Evolutionary conservation across 805 yeast species (phyloP).

Genomic region (Schwanniomyces vanrijiae): DNA sequence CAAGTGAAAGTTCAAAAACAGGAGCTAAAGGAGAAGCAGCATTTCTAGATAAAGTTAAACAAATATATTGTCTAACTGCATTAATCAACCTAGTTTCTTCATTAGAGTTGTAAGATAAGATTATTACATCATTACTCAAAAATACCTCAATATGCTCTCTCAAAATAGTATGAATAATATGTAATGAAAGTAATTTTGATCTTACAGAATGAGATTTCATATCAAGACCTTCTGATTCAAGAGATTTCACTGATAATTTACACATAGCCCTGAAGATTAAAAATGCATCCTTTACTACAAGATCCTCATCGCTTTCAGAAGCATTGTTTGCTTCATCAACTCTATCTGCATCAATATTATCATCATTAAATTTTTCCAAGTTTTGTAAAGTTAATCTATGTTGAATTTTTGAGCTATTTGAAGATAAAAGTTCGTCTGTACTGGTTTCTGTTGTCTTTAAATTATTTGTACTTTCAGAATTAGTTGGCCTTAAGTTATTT

Average conservation of each 20-base stretch:
- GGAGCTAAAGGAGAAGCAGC: conserved; percentile 91
- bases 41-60: conserved; percentile 81
- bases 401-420: neutral
- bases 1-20: conserved; percentile 86
- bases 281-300: conserved; percentile 86
- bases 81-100: conserved; percentile 65
- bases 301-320: conserved; percentile 58
- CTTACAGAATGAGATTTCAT: conserved; percentile 91
- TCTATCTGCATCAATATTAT: conserved; percentile 48
- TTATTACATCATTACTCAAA: conserved; percentile 54
- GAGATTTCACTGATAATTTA: conserved; percentile 79
- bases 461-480: conserved; percentile 18
- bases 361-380: conserved; percentile 56
- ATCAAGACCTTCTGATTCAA: conserved; percentile 75
- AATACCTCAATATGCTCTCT: conserved; percentile 85
- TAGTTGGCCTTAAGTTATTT: conserved; percentile 16
- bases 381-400: conserved; percentile 56
- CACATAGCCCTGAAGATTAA: conserved; percentile 93
- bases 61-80: conserved; percentile 80
- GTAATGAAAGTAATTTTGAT: conserved; percentile 85
- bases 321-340: conserved; percentile 48
- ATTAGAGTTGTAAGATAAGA: conserved; percentile 49
- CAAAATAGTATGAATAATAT: conserved; percentile 81
- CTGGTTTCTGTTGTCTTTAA: conserved; percentile 22
- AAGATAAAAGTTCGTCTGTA: conserved; percentile 24